Base-by-base conservation (phyloP, 331 rosid genomes). In the Rosa hybrid region DNA sequence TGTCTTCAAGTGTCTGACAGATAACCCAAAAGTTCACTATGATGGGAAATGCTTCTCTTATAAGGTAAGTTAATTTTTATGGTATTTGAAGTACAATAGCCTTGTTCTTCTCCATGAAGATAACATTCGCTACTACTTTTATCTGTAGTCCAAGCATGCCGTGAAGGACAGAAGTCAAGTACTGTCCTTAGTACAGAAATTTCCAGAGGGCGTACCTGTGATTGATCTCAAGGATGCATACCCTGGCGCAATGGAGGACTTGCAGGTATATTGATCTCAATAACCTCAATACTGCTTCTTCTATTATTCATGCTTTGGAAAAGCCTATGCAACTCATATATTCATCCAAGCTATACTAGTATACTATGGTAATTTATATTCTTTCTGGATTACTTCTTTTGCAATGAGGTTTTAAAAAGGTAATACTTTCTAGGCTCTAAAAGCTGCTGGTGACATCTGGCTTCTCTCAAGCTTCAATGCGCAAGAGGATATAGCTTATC, bases 171-270 rank as follows among this genome's bases (percentile, higher is more conserved):
- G 85, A 88, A 87, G 7, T 65, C 87, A 93, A 86, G 89, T 96
- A 72, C 87, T 88, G 74, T 81, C 75, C 86, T 83, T 96, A 78
- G 71, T 93, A 65, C 89, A 94, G 69, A 91, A 93, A 84, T 90
- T 83, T 87, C 89, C 94, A 3, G 98, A 95, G 86, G 99, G 99
- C 87, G 87, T 95, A 82, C 96, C 99, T 86, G 94, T 95, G 80
- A 91, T 91, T 85, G 99, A 95, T 86, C 90, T 95, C 74, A 93
- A 95, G 89, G 98, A 95, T 83, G 39, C 99, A 16, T 95, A 95
- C 75, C 90, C 97, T 27, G 88, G 81, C 83, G 97, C 93, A 77
- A 87, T 91, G 92, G 99, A 95, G 46, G 99, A 93, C 85, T 93
- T 95, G 90, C 97, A 95, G 94, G 98, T 93, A 78, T 54, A 1